phyloP scores from a whole-genome alignment of 176 grass and related monocot species.

The Carex parvula region DNA sequence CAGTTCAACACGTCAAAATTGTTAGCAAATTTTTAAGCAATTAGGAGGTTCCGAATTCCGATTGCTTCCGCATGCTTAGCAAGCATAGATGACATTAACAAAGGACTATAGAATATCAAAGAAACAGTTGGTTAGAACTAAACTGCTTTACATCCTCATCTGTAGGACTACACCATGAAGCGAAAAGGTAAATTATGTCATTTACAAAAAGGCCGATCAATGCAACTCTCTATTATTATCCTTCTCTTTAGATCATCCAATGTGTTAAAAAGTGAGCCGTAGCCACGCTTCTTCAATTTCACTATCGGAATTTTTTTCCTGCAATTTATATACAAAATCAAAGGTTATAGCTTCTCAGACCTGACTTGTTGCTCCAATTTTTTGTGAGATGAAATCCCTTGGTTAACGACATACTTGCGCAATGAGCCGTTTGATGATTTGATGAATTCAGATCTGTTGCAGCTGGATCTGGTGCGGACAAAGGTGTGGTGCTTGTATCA shows the following conservation, averaged over 20 bases:
- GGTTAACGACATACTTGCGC: slow-evolving; percentile 2
- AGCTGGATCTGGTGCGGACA: background rate
- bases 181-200: no score
- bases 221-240: background rate
- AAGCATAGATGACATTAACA: background rate
- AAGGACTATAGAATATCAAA: background rate
- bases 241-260: background rate
- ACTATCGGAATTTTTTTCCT: slow-evolving; percentile 1
- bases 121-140: background rate
- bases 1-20: background rate
- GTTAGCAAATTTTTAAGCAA: background rate
- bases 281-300: slow-evolving; percentile 14
- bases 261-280: background rate
- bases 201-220: background rate
- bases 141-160: background rate
- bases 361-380: background rate
- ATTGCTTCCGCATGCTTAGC: background rate
- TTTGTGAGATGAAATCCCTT: background rate
- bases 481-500: background rate
- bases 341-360: background rate
- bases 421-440: background rate
- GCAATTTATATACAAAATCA: background rate
- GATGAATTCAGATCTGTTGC: background rate
- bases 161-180: background rate
- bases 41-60: background rate